These are phyloP conservation scores for Calonectria fujianensis DNA, from an alignment of 2,329 filamentous ascomycete genomes.

Conservation along the genomic window DNA sequence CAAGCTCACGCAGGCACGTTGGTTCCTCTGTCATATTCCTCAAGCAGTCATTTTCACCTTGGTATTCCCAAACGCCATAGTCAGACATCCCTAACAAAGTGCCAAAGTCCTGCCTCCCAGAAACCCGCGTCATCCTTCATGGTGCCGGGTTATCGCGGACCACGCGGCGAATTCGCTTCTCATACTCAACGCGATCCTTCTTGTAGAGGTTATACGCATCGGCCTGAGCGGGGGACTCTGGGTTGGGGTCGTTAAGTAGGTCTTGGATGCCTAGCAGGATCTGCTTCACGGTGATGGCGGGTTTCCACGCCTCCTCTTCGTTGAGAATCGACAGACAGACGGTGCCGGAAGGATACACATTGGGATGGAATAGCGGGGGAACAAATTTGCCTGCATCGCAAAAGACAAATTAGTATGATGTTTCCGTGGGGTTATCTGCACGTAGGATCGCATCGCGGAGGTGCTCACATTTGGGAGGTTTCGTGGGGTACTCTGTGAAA, in stretches of 20 bases:
- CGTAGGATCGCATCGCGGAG: not conserved
- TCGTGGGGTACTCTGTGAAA: conserved; percentile 92
- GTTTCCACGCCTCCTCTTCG: conserved; percentile 99
- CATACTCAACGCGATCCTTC: conserved; percentile 90
- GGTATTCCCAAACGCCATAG: conserved; percentile 59
- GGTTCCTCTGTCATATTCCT: conserved; percentile 40
- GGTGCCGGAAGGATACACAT: conserved; percentile 98
- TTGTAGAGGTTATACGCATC: conserved; percentile 98
- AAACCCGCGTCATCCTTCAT: conserved; percentile 58
- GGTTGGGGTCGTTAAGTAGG: conserved; percentile 96
- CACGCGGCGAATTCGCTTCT: conserved; percentile 88
- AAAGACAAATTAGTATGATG: conserved; percentile 41
- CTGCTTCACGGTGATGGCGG: conserved; percentile 98
- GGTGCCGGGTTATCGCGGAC: conserved; percentile 92
- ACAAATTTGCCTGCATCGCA: conserved; percentile 90
- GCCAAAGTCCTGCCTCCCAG: conserved; percentile 42
- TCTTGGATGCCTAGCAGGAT: conserved; percentile 97
- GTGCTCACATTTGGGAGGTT: conserved; percentile 95
- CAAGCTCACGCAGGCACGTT: conserved; percentile 26
- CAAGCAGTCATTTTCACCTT: conserved; percentile 54
- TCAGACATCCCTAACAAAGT: conserved; percentile 50
- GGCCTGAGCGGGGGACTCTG: conserved; percentile 95
- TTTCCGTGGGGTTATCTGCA: conserved; percentile 3
- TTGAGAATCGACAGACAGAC: conserved; percentile 98
- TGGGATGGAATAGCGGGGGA: conserved; percentile 97